These are phyloP conservation scores for Cardamine resedifolia DNA, from an alignment of 345 rosid species.

Conservation along the genomic window DNA sequence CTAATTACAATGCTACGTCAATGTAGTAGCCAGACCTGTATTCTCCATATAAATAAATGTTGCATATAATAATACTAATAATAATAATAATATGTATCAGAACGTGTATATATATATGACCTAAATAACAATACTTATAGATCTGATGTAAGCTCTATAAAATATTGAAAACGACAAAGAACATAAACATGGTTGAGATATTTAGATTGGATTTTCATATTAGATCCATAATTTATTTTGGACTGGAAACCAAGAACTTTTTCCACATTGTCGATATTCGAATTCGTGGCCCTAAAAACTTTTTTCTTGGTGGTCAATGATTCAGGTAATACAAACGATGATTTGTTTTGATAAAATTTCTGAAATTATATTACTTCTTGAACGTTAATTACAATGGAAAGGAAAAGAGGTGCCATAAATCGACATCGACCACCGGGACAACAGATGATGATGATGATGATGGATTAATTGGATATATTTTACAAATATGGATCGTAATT, in stretches of 20 bases:
- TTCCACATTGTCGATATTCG: not conserved
- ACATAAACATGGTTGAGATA: not conserved
- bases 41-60: slow-evolving; percentile 3
- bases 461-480: not conserved
- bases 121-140: not conserved
- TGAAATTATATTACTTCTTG: too few species aligned
- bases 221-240: too few species aligned
- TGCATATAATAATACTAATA: not conserved
- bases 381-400: too few species aligned
- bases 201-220: not conserved
- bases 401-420: too few species aligned
- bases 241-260: not conserved
- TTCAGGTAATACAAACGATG: not conserved
- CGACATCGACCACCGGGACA: too few species aligned
- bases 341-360: too few species aligned
- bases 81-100: too few species aligned
- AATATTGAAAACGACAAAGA: not conserved
- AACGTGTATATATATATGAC: not conserved
- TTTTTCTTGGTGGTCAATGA: not conserved
- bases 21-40: slow-evolving; percentile 25
- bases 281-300: not conserved
- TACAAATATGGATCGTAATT: not conserved
- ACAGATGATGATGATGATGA: too few species aligned
- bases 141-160: not conserved
- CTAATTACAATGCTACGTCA: slow-evolving; percentile 43